Evolutionary conservation across 2,329 filamentous ascomycete species (phyloP).

Genomic region (Arthroderma uncinatum): DNA sequence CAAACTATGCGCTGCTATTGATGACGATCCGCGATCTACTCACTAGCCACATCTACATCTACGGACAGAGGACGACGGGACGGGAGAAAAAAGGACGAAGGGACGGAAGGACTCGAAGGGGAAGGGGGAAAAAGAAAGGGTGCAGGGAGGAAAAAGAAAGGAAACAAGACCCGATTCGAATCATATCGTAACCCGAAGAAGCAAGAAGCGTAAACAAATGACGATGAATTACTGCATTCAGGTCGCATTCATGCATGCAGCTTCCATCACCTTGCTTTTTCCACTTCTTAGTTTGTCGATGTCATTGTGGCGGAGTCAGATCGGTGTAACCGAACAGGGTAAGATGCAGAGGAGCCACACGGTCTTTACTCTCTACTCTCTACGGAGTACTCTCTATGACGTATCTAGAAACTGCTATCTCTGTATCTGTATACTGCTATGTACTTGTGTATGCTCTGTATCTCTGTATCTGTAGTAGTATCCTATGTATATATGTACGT

Average conservation of each 20-base stretch:
- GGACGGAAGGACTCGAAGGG: neutral
- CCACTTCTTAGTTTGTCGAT: neutral
- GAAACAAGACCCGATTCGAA: neutral
- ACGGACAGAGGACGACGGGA: neutral
- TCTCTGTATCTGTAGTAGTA: no score
- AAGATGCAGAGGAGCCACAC: neutral
- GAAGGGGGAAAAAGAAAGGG: neutral
- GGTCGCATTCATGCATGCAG: neutral
- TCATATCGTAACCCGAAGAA: slow-evolving; percentile 1
- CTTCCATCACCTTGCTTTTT: neutral
- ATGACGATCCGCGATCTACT: neutral
- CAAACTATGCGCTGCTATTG: neutral
- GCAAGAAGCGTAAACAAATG: neutral
- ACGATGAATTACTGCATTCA: slow-evolving; percentile 2
- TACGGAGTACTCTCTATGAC: no score
- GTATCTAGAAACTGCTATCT: no score
- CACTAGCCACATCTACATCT: neutral
- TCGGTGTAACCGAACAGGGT: neutral
- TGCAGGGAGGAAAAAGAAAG: neutral
- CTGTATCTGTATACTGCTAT: no score
- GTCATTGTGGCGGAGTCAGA: neutral
- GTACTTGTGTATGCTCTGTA: no score
- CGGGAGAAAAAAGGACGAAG: neutral
- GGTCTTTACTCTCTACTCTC: neutral
- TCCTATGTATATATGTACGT: no score